These are phyloP conservation scores for Epichloe festucae DNA, from an alignment of 2,329 filamentous ascomycete species.

Conservation along the genomic window DNA sequence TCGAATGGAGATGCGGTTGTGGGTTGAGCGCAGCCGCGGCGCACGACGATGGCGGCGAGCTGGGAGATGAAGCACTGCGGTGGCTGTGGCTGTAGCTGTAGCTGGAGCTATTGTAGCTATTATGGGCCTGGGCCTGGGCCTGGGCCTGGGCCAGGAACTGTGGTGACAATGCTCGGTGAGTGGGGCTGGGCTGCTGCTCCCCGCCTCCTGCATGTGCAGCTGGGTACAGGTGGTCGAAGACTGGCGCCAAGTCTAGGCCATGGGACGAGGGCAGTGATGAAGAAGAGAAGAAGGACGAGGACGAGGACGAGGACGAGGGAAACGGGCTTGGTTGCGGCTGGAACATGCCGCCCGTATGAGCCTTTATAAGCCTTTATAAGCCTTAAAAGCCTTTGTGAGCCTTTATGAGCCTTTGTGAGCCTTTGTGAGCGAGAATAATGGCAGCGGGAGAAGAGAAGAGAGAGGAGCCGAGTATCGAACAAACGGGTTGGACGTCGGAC, in stretches of 20 bases:
- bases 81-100: not conserved
- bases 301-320: constrained; percentile 13
- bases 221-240: constrained; percentile 11
- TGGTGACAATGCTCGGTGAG: constrained; percentile 3
- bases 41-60: constrained; percentile 5
- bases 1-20: constrained; percentile 5
- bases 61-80: constrained; percentile 3
- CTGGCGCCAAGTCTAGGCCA: constrained; percentile 20
- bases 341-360: constrained; percentile 32
- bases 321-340: constrained; percentile 39
- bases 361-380: not conserved
- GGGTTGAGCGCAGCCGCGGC: constrained; percentile 6
- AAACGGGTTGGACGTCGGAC: not conserved
- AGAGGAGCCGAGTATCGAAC: not conserved
- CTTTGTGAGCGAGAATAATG: not conserved
- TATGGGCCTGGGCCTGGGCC: not conserved
- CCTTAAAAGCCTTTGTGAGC: not conserved
- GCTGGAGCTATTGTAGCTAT: not conserved
- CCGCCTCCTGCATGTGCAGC: constrained; percentile 4
- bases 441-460: not conserved
- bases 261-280: constrained; percentile 17
- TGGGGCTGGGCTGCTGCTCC: constrained; percentile 3
- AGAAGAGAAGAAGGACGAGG: constrained; percentile 23
- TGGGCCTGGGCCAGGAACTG: constrained; percentile 4
- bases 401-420: not conserved